These are phyloP conservation scores for Metschnikowia colocasiae DNA, from an alignment of 805 yeast genomes.

Conservation along the genomic window DNA sequence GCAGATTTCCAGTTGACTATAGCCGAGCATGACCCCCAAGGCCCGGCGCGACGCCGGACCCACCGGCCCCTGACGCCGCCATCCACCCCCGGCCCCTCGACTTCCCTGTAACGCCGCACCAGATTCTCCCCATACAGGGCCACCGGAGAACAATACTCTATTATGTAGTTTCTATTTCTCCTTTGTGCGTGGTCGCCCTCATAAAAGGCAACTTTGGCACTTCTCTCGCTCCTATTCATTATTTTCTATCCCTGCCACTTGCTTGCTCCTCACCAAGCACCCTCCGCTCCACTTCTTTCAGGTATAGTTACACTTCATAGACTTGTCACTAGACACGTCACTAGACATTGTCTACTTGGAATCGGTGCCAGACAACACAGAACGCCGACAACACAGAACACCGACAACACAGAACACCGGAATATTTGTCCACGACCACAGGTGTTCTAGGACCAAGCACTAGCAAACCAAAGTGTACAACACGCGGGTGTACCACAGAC, in stretches of 20 bases:
- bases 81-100: neutral
- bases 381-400: too few relatives aligned
- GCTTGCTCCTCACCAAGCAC: neutral
- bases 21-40: neutral
- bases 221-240: neutral
- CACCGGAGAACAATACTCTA: conserved; percentile 5
- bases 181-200: neutral
- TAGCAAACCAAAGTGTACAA: too few relatives aligned
- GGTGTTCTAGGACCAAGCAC: too few relatives aligned
- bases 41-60: neutral
- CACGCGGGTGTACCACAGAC: too few relatives aligned
- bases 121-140: conserved; percentile 3
- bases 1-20: neutral
- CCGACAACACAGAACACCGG: too few relatives aligned
- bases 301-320: neutral
- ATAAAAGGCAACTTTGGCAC: conserved; percentile 1
- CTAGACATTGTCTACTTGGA: neutral
- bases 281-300: neutral
- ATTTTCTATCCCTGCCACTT: neutral
- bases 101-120: conserved; percentile 1
- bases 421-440: too few relatives aligned
- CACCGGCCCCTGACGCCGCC: neutral
- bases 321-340: neutral
- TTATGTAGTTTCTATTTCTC: conserved; percentile 1
- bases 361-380: neutral